Conservation (phyloP, 1,284 basidiomycete genomes). For the Sanghuangporus baumii region DNA sequence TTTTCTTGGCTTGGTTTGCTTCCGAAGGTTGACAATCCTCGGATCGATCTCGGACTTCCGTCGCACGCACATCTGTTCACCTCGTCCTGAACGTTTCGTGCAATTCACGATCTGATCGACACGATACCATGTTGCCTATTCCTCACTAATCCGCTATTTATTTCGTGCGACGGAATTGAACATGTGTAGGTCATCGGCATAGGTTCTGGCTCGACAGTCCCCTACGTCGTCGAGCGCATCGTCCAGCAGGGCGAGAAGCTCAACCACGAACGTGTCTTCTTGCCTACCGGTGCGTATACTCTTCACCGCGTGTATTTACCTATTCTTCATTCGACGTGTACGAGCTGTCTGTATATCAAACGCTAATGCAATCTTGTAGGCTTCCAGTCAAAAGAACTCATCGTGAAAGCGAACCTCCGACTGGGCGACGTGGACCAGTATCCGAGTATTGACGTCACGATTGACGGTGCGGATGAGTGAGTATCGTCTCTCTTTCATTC, state of each 20-base stretch:
- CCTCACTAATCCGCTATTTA: neutral
- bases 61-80: neutral
- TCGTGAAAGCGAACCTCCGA: constrained; percentile 73
- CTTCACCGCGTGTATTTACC: neutral
- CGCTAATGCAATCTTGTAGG: constrained; percentile 39
- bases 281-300: constrained; percentile 69
- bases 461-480: constrained; percentile 97
- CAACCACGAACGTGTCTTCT: constrained; percentile 81
- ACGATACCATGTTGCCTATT: too few relatives aligned
- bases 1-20: neutral
- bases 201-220: constrained; percentile 93
- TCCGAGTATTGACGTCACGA: constrained; percentile 87
- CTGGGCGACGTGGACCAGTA: constrained; percentile 94
- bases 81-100: neutral
- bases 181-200: constrained; percentile 75
- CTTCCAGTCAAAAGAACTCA: constrained; percentile 95
- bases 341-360: neutral
- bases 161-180: neutral
- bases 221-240: constrained; percentile 95
- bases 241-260: constrained; percentile 74
- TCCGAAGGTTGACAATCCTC: neutral
- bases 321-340: neutral
- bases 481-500: constrained; percentile 26
- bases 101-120: neutral
- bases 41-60: neutral